Percentiles rank a stretch among this genome's conserved stretches.
Evolutionary conservation across 495 filamentous ascomycete genomes (phyloP).

Genomic region (Hyphodiscus hymeniophilus): DNA sequence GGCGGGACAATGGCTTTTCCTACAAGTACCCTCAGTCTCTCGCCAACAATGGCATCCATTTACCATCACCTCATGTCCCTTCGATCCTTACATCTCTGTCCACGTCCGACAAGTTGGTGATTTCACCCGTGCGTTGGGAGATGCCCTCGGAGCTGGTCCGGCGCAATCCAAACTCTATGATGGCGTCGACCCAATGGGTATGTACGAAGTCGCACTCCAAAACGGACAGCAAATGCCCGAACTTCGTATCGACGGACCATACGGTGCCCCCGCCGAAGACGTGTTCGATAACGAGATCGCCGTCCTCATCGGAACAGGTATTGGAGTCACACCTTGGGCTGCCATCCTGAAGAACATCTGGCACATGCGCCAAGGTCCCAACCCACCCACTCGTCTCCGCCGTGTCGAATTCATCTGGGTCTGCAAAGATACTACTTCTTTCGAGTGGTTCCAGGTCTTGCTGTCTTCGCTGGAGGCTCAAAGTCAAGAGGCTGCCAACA

Average conservation of each 20-base stretch:
- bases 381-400: conserved; percentile 78
- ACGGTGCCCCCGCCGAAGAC: conserved; percentile 93
- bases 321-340: conserved; percentile 97
- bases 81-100: conserved; percentile 86
- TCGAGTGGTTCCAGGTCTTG: conserved; percentile 97
- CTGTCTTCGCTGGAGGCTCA: conserved; percentile 89
- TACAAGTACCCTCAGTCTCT: conserved; percentile 85
- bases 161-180: conserved; percentile 81
- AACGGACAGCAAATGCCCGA: conserved; percentile 86
- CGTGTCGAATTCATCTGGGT: conserved; percentile 99
- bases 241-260: conserved; percentile 89
- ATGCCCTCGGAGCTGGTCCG: conserved; percentile 84
- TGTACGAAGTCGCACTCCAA: conserved; percentile 96
- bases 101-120: conserved; percentile 96
- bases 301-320: conserved; percentile 92
- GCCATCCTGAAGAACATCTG: conserved; percentile 98
- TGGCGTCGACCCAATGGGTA: conserved; percentile 83
- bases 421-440: conserved; percentile 90
- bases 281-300: conserved; percentile 99
- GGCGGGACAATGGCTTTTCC: conserved; percentile 93
- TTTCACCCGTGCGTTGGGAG: conserved; percentile 80
- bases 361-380: conserved; percentile 80
- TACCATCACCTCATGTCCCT: conserved; percentile 97
- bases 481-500: conserved; percentile 54
- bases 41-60: conserved; percentile 96